phyloP scores from a whole-genome alignment of 2,329 filamentous ascomycete genomes.

The Pseudocercospora fuligena region DNA sequence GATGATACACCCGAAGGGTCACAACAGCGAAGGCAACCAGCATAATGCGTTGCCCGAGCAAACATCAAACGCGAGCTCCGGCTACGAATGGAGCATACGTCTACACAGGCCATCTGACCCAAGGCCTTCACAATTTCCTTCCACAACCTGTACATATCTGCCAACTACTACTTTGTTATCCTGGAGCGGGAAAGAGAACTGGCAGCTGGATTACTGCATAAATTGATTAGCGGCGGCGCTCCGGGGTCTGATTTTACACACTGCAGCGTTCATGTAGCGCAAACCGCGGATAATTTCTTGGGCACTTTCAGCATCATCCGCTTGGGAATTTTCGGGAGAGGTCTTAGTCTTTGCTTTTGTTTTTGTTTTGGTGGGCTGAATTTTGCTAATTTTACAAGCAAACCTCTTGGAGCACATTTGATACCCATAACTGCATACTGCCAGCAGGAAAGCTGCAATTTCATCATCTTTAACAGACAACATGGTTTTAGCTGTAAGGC shows the following conservation, averaged over 20 bases:
- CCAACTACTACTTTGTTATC: conserved; percentile 7
- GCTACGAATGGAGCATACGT: background rate
- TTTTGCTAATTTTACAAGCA: conserved; percentile 6
- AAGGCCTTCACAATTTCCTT: conserved; percentile 3
- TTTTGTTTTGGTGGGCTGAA: background rate
- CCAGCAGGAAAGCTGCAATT: background rate
- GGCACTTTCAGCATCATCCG: conserved; percentile 6
- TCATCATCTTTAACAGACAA: conserved; percentile 9
- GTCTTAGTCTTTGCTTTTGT: background rate
- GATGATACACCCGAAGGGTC: conserved; percentile 21
- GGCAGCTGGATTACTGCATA: conserved; percentile 13
- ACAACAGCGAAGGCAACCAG: conserved; percentile 22
- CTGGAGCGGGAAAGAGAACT: conserved; percentile 9
- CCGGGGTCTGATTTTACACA: background rate
- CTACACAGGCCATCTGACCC: background rate
- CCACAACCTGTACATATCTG: conserved; percentile 12
- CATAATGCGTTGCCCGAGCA: conserved; percentile 7
- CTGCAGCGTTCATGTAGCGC: background rate
- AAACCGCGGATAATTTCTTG: conserved; percentile 2
- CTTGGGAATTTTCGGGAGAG: conserved; percentile 7
- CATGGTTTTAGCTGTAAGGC: conserved; percentile 4
- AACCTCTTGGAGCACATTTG: background rate
- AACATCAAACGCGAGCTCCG: background rate
- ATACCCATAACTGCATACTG: background rate
- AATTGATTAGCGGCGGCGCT: conserved; percentile 10